Evolutionary conservation across 2,329 filamentous ascomycete species (phyloP).

Genomic region (Ceratocystis variospora): DNA sequence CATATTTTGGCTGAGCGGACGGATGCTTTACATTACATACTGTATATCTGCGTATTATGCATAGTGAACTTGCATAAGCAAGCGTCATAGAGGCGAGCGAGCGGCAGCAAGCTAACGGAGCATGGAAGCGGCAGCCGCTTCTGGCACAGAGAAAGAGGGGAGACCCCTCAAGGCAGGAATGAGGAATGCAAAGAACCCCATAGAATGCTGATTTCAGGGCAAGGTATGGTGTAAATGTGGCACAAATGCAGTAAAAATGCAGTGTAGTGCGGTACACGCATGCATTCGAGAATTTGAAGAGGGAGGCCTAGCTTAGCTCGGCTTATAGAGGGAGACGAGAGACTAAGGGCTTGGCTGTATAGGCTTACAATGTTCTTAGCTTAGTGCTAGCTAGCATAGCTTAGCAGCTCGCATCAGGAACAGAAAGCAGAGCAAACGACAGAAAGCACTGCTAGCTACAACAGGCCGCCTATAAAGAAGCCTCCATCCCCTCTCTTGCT

Average conservation of each 20-base stretch:
- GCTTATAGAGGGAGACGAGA: not conserved
- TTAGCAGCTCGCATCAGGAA: not conserved
- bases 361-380: not conserved
- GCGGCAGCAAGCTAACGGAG: not conserved
- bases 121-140: not conserved
- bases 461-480: slow-evolving; percentile 3
- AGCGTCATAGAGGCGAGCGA: not conserved
- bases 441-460: not conserved
- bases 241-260: not conserved
- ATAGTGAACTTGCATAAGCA: not conserved
- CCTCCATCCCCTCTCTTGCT: not conserved
- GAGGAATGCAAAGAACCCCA: not conserved
- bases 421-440: not conserved
- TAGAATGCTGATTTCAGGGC: not conserved
- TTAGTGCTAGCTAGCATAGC: not conserved
- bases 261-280: not conserved
- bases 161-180: not conserved
- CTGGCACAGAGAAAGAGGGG: not conserved
- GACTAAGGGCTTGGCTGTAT: not conserved
- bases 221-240: not conserved
- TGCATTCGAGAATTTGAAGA: not conserved
- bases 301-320: not conserved
- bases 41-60: not conserved
- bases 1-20: no score
- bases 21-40: no score